Evolutionary conservation across 2,329 filamentous ascomycete species (phyloP), one percentile per base, ranked within the genome.

Genomic region (Curvularia verruculosa): DNA sequence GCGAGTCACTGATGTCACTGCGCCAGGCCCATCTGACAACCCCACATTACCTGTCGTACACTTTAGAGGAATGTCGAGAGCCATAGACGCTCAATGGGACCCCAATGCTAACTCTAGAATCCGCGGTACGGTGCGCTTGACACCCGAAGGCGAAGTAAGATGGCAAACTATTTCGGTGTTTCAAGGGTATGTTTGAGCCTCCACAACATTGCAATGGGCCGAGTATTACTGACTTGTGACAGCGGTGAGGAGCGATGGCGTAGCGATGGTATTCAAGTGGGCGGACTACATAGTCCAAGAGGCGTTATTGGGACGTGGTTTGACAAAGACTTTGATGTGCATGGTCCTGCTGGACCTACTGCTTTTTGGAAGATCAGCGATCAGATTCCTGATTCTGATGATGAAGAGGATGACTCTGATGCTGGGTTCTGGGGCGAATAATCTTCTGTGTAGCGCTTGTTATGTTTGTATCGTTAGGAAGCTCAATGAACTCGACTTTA

Each of bases 281-380:
- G 90, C 10, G 90, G 90, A 0, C 66, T 86, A 1, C 77, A 79
- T 47, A 88, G 87, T 5, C 85, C 83, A 6, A 82, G 89, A 7
- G 89, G 89, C 1, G 85, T 92, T 0, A 69, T 92, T 1, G 90
- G 90, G 0, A 88, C 86, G 49, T 94, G 90, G 90, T 93, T 92
- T 67, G 89, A 91, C 66, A 88, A 87, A 65, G 85, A 91, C 71
- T 88, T 85, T 65, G 87, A 90, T 59, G 72, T 79, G 1, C 84
- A 88, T 64, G 89, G 90, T 0, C 90, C 90, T 0, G 88, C 84
- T 1, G 90, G 90, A 0, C 90, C 90, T 1, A 91, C 88, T 1
- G 88, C 87, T 0, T 92, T 91, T 67, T 94, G 90, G 89, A 93
- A 93, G 75, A 79, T 88, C 10, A 84, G 81, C 41, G 86, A 89